A percentile compares a stretch with the other conserved stretches of the same genome.
Conservation (phyloP, 352 stramenopile genomes). For the Hyphochytrium catenoides region DNA sequence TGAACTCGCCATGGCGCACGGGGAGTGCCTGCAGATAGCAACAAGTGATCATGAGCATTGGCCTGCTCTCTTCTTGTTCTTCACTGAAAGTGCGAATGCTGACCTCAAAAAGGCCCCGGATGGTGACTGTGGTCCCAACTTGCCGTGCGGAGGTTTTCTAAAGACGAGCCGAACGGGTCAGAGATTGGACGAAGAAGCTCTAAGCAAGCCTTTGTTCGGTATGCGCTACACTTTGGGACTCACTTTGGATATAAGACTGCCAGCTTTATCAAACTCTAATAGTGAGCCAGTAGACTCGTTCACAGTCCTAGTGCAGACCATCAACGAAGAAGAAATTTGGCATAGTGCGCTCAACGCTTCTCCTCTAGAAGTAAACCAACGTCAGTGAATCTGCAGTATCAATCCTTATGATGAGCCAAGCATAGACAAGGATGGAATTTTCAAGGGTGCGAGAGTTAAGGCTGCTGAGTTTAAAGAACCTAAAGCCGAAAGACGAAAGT, state of each 20-base stretch:
- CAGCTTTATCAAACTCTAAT: conserved; percentile 51
- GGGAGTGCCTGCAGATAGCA: conserved; percentile 30
- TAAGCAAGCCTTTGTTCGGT: neutral
- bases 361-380: conserved; percentile 19
- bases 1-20: conserved; percentile 75
- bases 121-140: conserved; percentile 76
- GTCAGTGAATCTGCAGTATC: conserved; percentile 1
- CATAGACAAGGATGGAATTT: neutral
- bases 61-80: neutral
- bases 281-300: conserved; percentile 40
- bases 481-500: conserved; percentile 74
- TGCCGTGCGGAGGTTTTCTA: conserved; percentile 27
- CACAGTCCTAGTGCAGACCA: conserved; percentile 57
- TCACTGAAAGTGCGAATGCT: neutral
- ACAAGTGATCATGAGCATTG: neutral
- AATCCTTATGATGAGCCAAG: neutral
- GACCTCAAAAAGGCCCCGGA: conserved; percentile 72
- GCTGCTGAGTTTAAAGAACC: conserved; percentile 12
- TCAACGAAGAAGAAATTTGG: conserved; percentile 56
- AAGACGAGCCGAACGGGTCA: neutral
- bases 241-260: conserved; percentile 22
- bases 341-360: conserved; percentile 87
- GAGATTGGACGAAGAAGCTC: neutral
- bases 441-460: neutral
- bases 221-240: neutral